Base-by-base conservation (phyloP, 345 rosid genomes). In the Arabis alpina region DNA sequence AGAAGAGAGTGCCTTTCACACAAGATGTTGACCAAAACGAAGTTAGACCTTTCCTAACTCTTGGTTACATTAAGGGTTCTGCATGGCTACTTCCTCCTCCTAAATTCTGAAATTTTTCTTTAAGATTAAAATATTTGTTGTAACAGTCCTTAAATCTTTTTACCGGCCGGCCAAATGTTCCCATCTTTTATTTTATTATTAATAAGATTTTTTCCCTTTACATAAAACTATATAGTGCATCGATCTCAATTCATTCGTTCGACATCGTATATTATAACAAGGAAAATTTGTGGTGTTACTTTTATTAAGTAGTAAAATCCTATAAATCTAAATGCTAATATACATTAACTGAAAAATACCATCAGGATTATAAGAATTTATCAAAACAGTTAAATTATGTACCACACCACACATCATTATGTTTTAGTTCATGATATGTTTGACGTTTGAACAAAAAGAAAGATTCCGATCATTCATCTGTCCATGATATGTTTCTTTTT, bases 61-160 rank as follows among this genome's bases (percentile, higher is more conserved):
- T 71, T 56, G 76, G 72, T 59, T 59, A 70, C 68, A 76, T 76
- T 13, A 60, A 70, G 75, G 80, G 80, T 1, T 70, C 76, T 3
- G 2, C 8, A 11, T 76, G 80, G 76, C 68, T 76, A 59, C 80
- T 76, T 64, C 80, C 80, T 70, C 76, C 80, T 70, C 75, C 79
- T 39, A 75, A 67, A 36, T 75, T 8, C 37, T 73, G 19, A 72
- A 4, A 2, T 0, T 27, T 1, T 11, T 14, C n/a, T 40, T 19
- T 24, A 5, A 45, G 54, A 6, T 15, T 10, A 8, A 42, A 2
- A 28, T 36, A 16, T 30, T 28, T 34, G 32, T 41, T 42, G 68
- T 61, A 30, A 8, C 24, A 13, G 34, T 61, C 25, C 27, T 27
- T 70, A 3, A 36, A 52, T 66, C 28, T 8, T 30, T 70, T 2